Conservation (phyloP, 805 yeast species). For the Candida xiaguanensis region DNA sequence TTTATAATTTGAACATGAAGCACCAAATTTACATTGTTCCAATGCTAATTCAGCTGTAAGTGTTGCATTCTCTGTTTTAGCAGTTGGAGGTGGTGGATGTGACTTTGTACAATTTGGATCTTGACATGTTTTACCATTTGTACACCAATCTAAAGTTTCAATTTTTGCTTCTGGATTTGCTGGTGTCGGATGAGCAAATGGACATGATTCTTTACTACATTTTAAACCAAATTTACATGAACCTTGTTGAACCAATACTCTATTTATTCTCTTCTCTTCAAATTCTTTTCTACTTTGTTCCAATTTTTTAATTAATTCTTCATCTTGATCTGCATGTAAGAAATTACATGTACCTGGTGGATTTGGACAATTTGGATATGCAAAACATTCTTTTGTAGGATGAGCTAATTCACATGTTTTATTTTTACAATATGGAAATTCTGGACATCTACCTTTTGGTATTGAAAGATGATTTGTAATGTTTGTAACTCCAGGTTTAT, state of each 20-base stretch:
- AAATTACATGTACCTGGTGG: slow-evolving; percentile 79
- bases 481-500: slow-evolving; percentile 4
- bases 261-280: slow-evolving; percentile 35
- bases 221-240: slow-evolving; percentile 69
- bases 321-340: slow-evolving; percentile 84
- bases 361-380: slow-evolving; percentile 74
- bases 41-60: slow-evolving; percentile 35
- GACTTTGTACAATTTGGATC: slow-evolving; percentile 66
- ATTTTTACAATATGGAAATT: slow-evolving; percentile 69
- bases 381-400: slow-evolving; percentile 72
- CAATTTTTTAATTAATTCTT: slow-evolving; percentile 61
- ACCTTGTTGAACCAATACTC: slow-evolving; percentile 10
- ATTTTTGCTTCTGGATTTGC: slow-evolving; percentile 74
- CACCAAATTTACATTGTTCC: slow-evolving; percentile 81
- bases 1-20: slow-evolving; percentile 67
- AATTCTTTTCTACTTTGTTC: slow-evolving; percentile 58
- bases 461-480: slow-evolving; percentile 32
- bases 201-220: slow-evolving; percentile 77
- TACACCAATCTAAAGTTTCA: slow-evolving; percentile 70
- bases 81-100: slow-evolving; percentile 77
- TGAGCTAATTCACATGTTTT: slow-evolving; percentile 73
- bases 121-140: slow-evolving; percentile 60
- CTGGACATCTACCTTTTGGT: slow-evolving; percentile 62
- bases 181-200: slow-evolving; percentile 91
- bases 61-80: slow-evolving; percentile 14